Evolutionary conservation across 106 monocot species (phyloP).

Genomic region (Phalaenopsis equestris): DNA sequence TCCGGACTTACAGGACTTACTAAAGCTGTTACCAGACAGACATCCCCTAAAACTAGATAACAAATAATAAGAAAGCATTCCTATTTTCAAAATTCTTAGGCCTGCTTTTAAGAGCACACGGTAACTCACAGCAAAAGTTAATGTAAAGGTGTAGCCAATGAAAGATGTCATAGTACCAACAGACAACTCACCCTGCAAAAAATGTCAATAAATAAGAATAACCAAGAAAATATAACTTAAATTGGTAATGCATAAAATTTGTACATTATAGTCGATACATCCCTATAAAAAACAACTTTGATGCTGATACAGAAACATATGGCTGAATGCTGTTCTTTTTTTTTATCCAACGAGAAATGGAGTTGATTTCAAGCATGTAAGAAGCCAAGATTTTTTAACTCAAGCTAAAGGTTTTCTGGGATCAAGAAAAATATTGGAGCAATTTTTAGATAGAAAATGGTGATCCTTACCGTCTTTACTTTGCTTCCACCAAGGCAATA

Average conservation of each 20-base stretch:
- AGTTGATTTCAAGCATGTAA: neutral
- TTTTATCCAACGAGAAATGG: too few relatives aligned
- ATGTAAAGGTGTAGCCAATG: constrained; percentile 96
- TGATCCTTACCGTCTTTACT: constrained; percentile 70
- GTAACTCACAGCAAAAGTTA: constrained; percentile 91
- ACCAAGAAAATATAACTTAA: neutral
- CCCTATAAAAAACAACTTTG: too few relatives aligned
- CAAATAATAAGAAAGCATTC: neutral
- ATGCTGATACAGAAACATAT: too few relatives aligned
- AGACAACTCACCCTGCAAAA: constrained; percentile 80
- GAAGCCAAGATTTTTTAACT: neutral
- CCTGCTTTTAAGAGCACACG: neutral
- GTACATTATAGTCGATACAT: too few relatives aligned
- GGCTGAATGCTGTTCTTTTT: too few relatives aligned
- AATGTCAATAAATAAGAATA: neutral
- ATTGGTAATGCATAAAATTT: neutral
- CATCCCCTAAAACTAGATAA: neutral
- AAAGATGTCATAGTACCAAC: constrained; percentile 95
- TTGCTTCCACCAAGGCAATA: constrained; percentile 95
- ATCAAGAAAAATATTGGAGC: neutral
- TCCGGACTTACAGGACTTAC: too few relatives aligned
- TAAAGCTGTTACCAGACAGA: too few relatives aligned
- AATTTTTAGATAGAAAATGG: constrained; percentile 3
- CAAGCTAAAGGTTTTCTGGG: neutral
- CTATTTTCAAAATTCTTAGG: constrained; percentile 1